Percentiles rank a stretch among this genome's conserved stretches.
Evolutionary conservation across 2,329 filamentous ascomycete species (phyloP).

Genomic region (Verticillium nonalfalfae): DNA sequence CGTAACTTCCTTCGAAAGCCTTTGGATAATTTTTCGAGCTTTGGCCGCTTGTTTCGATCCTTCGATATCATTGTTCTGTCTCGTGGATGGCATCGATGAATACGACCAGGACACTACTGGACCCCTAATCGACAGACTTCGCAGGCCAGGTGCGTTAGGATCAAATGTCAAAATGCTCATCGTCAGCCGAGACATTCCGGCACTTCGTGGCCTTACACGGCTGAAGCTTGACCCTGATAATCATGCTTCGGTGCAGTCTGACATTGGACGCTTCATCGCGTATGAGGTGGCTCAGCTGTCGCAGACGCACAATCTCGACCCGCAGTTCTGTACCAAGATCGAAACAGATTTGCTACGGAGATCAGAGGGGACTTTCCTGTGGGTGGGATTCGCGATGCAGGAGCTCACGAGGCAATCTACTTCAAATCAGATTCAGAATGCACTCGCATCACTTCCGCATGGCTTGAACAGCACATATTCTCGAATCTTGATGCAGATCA

Average conservation of each 20-base stretch:
- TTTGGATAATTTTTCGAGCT: background rate
- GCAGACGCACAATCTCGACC: background rate
- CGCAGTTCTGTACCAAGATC: background rate
- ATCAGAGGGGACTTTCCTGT: background rate
- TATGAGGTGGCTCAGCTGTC: background rate
- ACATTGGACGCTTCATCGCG: background rate
- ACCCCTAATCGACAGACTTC: background rate
- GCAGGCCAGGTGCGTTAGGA: background rate
- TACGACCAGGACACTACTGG: background rate
- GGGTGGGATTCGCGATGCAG: background rate
- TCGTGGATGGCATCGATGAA: background rate
- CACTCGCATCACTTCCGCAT: background rate
- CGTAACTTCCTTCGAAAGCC: background rate
- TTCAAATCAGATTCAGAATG: background rate
- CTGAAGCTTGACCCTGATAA: background rate
- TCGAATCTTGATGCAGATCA: background rate
- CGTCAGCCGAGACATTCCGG: background rate
- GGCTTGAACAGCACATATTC: background rate
- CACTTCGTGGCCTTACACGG: background rate
- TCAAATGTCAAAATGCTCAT: background rate
- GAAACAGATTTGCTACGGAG: background rate
- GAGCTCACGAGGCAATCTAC: background rate
- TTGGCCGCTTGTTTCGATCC: background rate
- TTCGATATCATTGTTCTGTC: background rate
- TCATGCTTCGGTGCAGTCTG: background rate